Evolutionary conservation across 352 stramenopile genomes (phyloP).

Genomic region (Labyrinthula sp.): DNA sequence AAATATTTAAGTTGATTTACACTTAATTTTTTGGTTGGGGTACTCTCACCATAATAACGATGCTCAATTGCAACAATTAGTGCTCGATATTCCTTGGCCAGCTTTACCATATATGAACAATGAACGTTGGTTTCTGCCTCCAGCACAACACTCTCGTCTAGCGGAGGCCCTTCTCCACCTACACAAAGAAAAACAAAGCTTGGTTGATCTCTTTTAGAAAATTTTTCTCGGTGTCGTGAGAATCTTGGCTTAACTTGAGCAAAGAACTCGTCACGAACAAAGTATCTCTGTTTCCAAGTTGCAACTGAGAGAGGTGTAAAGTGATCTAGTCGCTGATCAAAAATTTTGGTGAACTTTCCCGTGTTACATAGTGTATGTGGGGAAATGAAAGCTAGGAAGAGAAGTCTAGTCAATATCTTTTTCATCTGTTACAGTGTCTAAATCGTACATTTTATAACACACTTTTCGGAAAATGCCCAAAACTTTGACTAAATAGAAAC

Average conservation of each 20-base stretch:
- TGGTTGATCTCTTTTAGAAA: no score
- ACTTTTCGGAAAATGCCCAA: no score
- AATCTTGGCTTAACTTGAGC: slow-evolving; percentile 38
- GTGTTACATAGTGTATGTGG: no score
- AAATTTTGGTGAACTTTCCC: no score
- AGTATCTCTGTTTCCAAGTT: slow-evolving; percentile 52
- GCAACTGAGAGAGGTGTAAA: slow-evolving; percentile 6
- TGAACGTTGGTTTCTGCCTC: slow-evolving; percentile 40
- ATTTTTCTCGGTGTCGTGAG: no score
- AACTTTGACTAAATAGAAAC: no score
- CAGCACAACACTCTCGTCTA: slow-evolving; percentile 44
- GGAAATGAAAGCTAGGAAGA: no score
- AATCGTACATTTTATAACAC: no score
- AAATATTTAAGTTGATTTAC: slow-evolving; percentile 54
- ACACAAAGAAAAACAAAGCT: slow-evolving; percentile 34
- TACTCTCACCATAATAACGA: slow-evolving; percentile 26
- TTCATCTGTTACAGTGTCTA: no score
- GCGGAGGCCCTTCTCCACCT: slow-evolving; percentile 40
- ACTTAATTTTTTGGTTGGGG: slow-evolving; percentile 39
- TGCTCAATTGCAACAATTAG: slow-evolving; percentile 40
- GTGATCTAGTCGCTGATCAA: no score
- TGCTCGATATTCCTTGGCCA: slow-evolving; percentile 28
- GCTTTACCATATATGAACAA: slow-evolving; percentile 20
- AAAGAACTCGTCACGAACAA: slow-evolving; percentile 42
- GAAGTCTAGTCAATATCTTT: no score